A percentile compares a stretch with the other conserved stretches of the same genome.
phyloP scores from a whole-genome alignment of 2,329 filamentous ascomycete species.

The Dissoconium aciculare region DNA sequence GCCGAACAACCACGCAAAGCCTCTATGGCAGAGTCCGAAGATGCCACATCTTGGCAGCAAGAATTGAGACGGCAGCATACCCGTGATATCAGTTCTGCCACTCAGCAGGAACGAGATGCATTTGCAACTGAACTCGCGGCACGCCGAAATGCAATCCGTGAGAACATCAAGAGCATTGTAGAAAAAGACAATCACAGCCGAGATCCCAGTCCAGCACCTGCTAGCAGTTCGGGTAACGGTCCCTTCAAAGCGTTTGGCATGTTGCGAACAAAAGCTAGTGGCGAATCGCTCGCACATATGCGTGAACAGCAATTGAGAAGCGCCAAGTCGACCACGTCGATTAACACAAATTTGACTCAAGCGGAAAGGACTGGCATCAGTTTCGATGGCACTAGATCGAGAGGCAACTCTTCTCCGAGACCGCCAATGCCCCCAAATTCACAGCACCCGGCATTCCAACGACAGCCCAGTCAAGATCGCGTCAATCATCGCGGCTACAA shows the following conservation, averaged over 20 bases:
- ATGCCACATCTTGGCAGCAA: conserved; percentile 32
- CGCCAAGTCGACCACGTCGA: conserved; percentile 25
- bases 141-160: conserved; percentile 54
- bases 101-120: conserved; percentile 47
- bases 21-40: conserved; percentile 8
- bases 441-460: conserved; percentile 15
- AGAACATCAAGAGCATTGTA: conserved; percentile 55
- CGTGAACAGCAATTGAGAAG: conserved; percentile 24
- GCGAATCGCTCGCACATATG: conserved; percentile 45
- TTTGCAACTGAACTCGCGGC: conserved; percentile 60
- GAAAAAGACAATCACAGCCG: conserved; percentile 41
- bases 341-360: background rate
- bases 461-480: background rate
- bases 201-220: conserved; percentile 23
- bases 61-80: conserved; percentile 34
- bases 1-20: conserved; percentile 1
- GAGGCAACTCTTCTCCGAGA: conserved; percentile 15
- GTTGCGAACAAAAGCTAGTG: conserved; percentile 51
- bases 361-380: conserved; percentile 13
- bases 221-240: conserved; percentile 18
- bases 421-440: conserved; percentile 11
- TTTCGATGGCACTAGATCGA: conserved; percentile 13
- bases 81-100: conserved; percentile 36
- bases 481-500: conserved; percentile 6
- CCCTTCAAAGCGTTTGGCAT: conserved; percentile 46